These are phyloP conservation scores for Parascedosporium putredinis DNA, from an alignment of 2,329 filamentous ascomycete genomes.

Conservation along the genomic window DNA sequence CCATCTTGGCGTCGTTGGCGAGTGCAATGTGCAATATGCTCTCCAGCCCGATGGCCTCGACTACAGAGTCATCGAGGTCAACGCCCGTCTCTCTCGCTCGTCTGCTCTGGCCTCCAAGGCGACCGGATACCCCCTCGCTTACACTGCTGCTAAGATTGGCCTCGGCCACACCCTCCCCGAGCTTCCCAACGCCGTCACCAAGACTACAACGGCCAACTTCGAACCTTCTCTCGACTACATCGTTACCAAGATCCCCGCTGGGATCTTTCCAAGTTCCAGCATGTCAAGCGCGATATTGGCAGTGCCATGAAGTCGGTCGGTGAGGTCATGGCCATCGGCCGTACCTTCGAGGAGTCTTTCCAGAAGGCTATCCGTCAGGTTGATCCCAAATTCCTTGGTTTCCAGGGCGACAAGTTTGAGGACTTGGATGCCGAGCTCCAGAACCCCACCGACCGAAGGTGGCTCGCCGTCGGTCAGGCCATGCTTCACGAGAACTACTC, in stretches of 20 bases:
- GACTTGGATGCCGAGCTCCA: conserved; percentile 80
- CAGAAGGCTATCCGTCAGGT: conserved; percentile 98
- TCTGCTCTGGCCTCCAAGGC: conserved; percentile 96
- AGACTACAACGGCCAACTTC: conserved; percentile 82
- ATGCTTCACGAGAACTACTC: conserved; percentile 96
- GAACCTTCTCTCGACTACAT: conserved; percentile 96
- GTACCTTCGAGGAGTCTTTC: conserved; percentile 97
- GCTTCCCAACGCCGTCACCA: conserved; percentile 94
- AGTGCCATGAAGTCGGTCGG: conserved; percentile 98
- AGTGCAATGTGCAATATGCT: conserved; percentile 98
- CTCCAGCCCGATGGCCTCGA: conserved; percentile 93
- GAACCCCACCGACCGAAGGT: conserved; percentile 92
- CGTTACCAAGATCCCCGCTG: conserved; percentile 98
- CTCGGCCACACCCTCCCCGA: conserved; percentile 91
- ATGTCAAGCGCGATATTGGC: conserved; percentile 94
- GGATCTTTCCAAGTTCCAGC: conserved; percentile 98
- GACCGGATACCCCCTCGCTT: conserved; percentile 92
- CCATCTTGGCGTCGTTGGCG: conserved; percentile 91
- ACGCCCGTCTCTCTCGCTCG: conserved; percentile 93
- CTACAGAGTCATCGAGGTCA: conserved; percentile 98
- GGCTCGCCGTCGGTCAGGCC: conserved; percentile 94
- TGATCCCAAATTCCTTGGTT: conserved; percentile 81
- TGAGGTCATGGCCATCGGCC: conserved; percentile 98
- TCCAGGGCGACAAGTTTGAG: conserved; percentile 92
- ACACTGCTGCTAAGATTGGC: conserved; percentile 96